Evolutionary conservation across 306 rosid species (phyloP), one percentile per base, ranked within the genome.

Genomic region (Dryas octopetala): DNA sequence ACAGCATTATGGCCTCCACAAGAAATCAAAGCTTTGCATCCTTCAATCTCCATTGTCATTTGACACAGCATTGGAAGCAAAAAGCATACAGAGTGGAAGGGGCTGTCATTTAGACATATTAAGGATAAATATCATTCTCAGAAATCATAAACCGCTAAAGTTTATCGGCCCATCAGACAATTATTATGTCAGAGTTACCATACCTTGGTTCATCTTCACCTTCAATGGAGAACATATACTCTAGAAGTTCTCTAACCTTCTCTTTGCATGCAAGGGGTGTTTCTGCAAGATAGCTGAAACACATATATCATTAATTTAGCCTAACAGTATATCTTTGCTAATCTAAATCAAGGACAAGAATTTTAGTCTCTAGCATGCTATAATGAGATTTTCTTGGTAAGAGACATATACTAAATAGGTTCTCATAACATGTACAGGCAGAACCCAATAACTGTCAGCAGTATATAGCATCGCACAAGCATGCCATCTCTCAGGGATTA

Each of bases 221-320:
- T 90, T 91, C 96, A 61, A 94, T 43, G 14, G 86, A 87, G 52
- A 94, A 93, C 96, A 94, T 83, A 78, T 77, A 91, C 66, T 81
- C 91, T 77, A 94, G 80, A 67, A 94, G 91, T 81, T 90, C 89
- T 68, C 16, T 81, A 69, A 94, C 93, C 82, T 86, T 91, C 80
- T 88, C 96, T 70, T 79, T 62, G 88, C 93, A 88, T 81, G 98
- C 97, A 74, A 80, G 55, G 2, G 97, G 97, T 16, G 90, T 85
- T 85, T 95, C 95, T 74, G 98, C 98, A 80, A 95, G 98, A 84
- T 90, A 95, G 85, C 98, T 95, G 95, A 81, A 84, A 78, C 76
- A 84, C n/a, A 68, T 53, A 68, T 19, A 67, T 66, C 60, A 32
- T 2, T 32, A 1, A 32, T 32, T 32, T 32, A 47, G 32, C 71